These are phyloP conservation scores for Sporothrix humicola DNA, from an alignment of 2,329 filamentous ascomycete genomes.

Conservation along the genomic window DNA sequence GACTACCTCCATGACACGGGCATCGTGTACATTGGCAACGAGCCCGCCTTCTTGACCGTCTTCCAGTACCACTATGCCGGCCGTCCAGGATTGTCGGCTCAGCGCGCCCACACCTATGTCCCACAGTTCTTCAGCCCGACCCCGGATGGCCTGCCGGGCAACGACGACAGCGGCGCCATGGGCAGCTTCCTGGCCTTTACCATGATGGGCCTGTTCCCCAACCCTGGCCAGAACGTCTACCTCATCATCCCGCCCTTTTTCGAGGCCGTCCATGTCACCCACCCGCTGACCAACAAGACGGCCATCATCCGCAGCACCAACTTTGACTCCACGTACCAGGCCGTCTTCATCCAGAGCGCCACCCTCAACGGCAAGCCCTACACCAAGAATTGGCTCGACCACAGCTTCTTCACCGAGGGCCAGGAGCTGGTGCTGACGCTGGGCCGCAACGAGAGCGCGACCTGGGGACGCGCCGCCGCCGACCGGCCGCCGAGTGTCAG, in stretches of 20 bases:
- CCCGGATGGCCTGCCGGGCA: conserved; percentile 67
- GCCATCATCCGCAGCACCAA: conserved; percentile 65
- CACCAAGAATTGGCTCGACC: conserved; percentile 69
- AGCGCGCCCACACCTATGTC: conserved; percentile 68
- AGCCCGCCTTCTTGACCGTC: conserved; percentile 64
- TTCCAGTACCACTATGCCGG: conserved; percentile 74
- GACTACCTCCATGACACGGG: conserved; percentile 68
- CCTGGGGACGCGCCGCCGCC: conserved; percentile 64
- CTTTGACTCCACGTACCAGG: conserved; percentile 64
- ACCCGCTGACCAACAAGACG: conserved; percentile 62
- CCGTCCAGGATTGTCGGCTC: conserved; percentile 61
- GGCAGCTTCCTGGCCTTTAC: conserved; percentile 68
- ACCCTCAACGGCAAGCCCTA: conserved; percentile 66
- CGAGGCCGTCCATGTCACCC: conserved; percentile 62
- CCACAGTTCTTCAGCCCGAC: conserved; percentile 66
- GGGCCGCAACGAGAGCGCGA: conserved; percentile 62
- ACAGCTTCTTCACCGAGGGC: conserved; percentile 70
- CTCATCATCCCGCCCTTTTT: conserved; percentile 75
- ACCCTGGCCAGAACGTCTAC: conserved; percentile 72
- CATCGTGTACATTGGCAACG: conserved; percentile 70
- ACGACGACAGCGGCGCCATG: conserved; percentile 75
- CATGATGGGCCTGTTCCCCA: conserved; percentile 74
- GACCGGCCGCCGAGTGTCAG: conserved; percentile 68
- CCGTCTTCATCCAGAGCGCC: conserved; percentile 68
- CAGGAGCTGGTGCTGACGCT: conserved; percentile 67